These are phyloP conservation scores for Arachis monticola DNA, from an alignment of 331 rosid genomes.

Conservation along the genomic window DNA sequence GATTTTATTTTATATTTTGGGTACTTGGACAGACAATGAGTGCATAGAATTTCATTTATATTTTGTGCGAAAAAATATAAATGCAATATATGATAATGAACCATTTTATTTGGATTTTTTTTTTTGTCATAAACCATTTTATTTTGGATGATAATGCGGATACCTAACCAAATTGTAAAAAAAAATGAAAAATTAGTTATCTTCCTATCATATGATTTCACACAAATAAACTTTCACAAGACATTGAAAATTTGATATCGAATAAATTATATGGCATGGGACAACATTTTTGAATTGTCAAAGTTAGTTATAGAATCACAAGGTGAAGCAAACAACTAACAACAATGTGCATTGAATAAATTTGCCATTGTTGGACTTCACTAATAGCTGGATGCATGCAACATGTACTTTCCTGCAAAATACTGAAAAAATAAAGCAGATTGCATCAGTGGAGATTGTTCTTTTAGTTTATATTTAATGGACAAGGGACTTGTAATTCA, in stretches of 20 bases:
- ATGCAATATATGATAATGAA: neutral
- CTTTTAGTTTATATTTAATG: neutral
- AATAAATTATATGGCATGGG: no score
- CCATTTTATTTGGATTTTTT: neutral
- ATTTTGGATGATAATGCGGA: neutral
- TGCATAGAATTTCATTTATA: no score
- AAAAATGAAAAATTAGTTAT: neutral
- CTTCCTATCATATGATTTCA: neutral
- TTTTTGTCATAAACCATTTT: no score
- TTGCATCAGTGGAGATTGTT: constrained; percentile 3
- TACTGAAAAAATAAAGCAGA: neutral
- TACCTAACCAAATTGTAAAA: neutral
- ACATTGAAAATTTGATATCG: neutral
- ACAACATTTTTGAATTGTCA: constrained; percentile 30
- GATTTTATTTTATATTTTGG: no score
- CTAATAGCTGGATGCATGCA: constrained; percentile 3
- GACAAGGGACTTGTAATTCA: constrained; percentile 13
- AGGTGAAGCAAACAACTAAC: constrained; percentile 32
- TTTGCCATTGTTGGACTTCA: constrained; percentile 36
- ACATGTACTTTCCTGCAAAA: constrained; percentile 39
- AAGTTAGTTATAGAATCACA: constrained; percentile 26
- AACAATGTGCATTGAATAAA: constrained; percentile 12
- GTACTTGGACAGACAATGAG: no score
- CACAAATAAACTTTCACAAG: neutral
- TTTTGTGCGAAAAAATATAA: neutral